Evolutionary conservation across 2,329 filamentous ascomycete genomes (phyloP).

Genomic region (Fusarium solani-melongenae): DNA sequence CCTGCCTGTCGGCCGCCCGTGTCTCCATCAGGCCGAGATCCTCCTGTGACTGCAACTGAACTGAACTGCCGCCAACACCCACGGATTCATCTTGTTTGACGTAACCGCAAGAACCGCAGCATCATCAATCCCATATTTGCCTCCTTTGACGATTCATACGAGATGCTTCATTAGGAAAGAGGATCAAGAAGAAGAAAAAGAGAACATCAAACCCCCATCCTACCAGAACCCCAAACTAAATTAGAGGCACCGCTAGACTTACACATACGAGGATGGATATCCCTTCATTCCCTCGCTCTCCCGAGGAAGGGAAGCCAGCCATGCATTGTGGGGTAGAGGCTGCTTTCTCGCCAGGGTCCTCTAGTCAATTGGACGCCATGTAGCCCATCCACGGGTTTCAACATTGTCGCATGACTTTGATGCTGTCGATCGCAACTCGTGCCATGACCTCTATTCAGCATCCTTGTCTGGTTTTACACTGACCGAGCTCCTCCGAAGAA

Average conservation of each 20-base stretch:
- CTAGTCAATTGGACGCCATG: neutral
- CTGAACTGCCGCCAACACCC: neutral
- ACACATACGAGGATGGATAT: neutral
- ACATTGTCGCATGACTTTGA: neutral
- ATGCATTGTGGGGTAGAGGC: slow-evolving; percentile 20
- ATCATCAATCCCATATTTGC: slow-evolving; percentile 16
- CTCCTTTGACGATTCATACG: neutral
- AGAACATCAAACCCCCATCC: neutral
- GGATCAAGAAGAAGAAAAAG: neutral
- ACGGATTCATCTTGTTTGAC: neutral
- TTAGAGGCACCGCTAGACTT: neutral
- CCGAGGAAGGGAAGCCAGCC: neutral
- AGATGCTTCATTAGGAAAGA: neutral
- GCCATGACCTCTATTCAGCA: neutral
- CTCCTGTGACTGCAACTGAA: neutral
- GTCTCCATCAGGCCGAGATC: neutral
- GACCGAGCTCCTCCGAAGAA: neutral
- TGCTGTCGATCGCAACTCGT: neutral
- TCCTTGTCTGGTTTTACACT: neutral
- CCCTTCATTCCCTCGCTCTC: neutral
- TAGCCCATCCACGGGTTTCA: neutral
- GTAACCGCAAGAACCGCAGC: neutral
- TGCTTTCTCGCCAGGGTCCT: neutral
- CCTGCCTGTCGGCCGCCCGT: neutral
- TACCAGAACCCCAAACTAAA: neutral